Percentiles rank a stretch among this genome's conserved stretches.
Conservation (phyloP, 2,329 filamentous ascomycete species). For the Cadophora sp. region DNA sequence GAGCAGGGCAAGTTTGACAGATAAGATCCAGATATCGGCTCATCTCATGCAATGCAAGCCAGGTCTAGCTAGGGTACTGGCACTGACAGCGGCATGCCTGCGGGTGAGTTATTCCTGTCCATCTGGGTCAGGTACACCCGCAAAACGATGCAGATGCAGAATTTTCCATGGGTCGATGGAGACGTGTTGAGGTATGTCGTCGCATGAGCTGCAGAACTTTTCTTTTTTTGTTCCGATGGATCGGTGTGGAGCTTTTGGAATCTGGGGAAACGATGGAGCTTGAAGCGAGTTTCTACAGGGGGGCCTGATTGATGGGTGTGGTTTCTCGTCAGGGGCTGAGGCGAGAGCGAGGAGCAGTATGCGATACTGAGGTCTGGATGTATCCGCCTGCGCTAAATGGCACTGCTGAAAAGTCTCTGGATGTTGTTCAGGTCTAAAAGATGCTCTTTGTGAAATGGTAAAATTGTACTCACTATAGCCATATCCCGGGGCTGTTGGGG, state of each 20-base stretch:
- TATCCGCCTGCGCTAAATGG: no score
- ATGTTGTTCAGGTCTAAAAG: no score
- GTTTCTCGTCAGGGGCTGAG: neutral
- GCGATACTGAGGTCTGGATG: no score
- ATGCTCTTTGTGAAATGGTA: no score
- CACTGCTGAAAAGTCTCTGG: no score
- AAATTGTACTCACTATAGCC: no score
- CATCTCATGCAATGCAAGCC: constrained; percentile 1
- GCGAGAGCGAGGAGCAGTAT: neutral
- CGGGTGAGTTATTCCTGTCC: neutral
- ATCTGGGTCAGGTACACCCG: neutral
- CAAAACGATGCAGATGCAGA: neutral
- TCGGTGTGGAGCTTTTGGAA: neutral
- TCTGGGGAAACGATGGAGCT: constrained; percentile 4
- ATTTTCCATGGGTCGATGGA: neutral
- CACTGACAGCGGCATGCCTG: neutral
- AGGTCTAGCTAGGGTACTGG: no score
- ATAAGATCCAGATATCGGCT: neutral
- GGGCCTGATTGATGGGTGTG: neutral
- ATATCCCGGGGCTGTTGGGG: no score
- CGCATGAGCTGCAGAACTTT: constrained; percentile 15
- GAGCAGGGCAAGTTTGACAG: neutral
- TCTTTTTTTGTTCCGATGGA: neutral
- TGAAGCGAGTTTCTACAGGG: neutral
- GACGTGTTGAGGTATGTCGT: neutral